Evolutionary conservation across 129 eudicot species (phyloP).

Genomic region (Lactuca sativa): DNA sequence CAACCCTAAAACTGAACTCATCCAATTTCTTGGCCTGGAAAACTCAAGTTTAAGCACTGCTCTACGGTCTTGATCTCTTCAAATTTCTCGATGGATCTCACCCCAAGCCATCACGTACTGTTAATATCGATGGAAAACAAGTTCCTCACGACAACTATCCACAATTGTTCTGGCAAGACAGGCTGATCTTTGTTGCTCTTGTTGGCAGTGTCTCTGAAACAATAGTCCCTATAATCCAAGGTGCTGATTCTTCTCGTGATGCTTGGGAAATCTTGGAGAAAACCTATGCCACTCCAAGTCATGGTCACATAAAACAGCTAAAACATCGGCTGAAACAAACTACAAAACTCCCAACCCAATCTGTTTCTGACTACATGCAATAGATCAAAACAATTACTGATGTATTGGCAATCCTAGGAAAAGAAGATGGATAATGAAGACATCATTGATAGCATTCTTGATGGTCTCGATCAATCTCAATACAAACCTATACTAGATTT

Average conservation of each 20-base stretch:
- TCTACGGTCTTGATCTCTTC: not conserved
- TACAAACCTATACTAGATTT: not conserved
- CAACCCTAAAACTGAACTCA: not conserved
- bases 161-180: conserved; percentile 1
- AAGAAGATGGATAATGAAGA: not conserved
- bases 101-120: not conserved
- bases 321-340: conserved; percentile 1
- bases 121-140: not conserved
- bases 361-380: not conserved
- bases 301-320: not conserved
- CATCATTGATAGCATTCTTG: not conserved
- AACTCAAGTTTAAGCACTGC: not conserved
- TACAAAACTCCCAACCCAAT: conserved; percentile 2
- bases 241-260: not conserved
- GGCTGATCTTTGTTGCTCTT: conserved; percentile 3
- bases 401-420: too few species aligned
- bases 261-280: not conserved
- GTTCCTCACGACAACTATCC: not conserved
- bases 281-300: conserved; percentile 1
- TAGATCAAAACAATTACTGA: not conserved
- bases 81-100: not conserved
- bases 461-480: conserved; percentile 1
- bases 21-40: conserved; percentile 1
- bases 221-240: not conserved
- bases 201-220: not conserved